Evolutionary conservation across 306 rosid genomes (phyloP).

Genomic region (Senna tora): DNA sequence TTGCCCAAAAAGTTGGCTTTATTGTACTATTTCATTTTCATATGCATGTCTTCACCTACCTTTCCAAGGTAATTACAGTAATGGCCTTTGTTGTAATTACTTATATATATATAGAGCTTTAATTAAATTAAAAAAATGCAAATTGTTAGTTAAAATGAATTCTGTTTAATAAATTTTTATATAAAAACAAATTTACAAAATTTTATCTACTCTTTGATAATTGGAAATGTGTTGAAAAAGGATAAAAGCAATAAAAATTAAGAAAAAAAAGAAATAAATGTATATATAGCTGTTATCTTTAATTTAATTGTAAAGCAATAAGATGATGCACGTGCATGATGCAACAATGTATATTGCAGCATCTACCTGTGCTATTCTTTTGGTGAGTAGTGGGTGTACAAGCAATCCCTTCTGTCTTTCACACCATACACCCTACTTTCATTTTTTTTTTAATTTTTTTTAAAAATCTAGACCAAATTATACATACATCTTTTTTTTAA

Average conservation of each 20-base stretch:
- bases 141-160: background rate
- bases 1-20: background rate
- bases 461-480: no score
- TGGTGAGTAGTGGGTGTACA: conserved; percentile 57
- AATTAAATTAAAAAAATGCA: no score
- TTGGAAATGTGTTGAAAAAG: no score
- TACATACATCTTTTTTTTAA: no score
- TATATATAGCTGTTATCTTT: background rate
- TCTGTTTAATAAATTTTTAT: background rate
- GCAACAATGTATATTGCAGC: conserved; percentile 34
- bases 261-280: no score
- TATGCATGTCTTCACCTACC: background rate
- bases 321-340: conserved; percentile 52
- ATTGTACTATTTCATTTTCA: background rate
- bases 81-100: background rate
- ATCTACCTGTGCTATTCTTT: conserved; percentile 44
- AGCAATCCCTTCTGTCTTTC: conserved; percentile 77
- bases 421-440: conserved; percentile 51
- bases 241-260: background rate
- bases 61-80: background rate
- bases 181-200: background rate
- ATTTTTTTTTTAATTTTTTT: background rate
- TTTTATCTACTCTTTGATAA: no score
- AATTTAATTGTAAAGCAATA: background rate
- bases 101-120: background rate